Evolutionary conservation across 2,329 filamentous ascomycete species (phyloP).

Genomic region (Aureobasidium sp.): DNA sequence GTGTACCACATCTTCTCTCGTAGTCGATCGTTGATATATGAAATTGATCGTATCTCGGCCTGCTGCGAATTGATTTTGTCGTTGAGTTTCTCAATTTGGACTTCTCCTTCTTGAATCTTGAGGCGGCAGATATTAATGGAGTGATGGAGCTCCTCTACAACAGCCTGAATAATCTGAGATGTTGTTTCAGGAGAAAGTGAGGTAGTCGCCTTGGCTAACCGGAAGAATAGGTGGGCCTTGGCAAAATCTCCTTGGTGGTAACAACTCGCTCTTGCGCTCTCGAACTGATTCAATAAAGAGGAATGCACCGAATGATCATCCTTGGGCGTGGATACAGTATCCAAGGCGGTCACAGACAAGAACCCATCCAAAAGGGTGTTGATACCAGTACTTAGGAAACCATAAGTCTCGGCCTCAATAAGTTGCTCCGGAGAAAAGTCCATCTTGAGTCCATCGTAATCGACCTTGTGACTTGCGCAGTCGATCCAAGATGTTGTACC

Average conservation of each 20-base stretch:
- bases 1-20: slow-evolving; percentile 99
- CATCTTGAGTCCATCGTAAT: neutral
- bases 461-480: neutral
- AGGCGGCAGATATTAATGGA: slow-evolving; percentile 1
- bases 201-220: slow-evolving; percentile 11
- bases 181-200: slow-evolving; percentile 52
- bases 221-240: neutral
- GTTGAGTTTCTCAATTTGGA: slow-evolving; percentile 73
- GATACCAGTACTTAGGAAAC: neutral
- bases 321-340: neutral
- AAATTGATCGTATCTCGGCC: slow-evolving; percentile 32
- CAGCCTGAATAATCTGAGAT: slow-evolving; percentile 63
- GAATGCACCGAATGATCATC: neutral
- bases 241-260: slow-evolving; percentile 8
- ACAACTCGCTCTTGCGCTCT: neutral
- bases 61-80: slow-evolving; percentile 77
- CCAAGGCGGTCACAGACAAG: too few relatives aligned
- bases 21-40: slow-evolving; percentile 50
- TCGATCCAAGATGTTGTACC: neutral
- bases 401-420: neutral
- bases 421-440: neutral
- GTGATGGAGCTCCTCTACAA: slow-evolving; percentile 47
- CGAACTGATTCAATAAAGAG: neutral
- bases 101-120: slow-evolving; percentile 63
- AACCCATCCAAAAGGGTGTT: neutral